Percentiles rank a stretch among this genome's conserved stretches.
These are phyloP conservation scores for Hypoxylon fragiforme DNA, from an alignment of 495 filamentous ascomycete genomes.

Conservation along the genomic window DNA sequence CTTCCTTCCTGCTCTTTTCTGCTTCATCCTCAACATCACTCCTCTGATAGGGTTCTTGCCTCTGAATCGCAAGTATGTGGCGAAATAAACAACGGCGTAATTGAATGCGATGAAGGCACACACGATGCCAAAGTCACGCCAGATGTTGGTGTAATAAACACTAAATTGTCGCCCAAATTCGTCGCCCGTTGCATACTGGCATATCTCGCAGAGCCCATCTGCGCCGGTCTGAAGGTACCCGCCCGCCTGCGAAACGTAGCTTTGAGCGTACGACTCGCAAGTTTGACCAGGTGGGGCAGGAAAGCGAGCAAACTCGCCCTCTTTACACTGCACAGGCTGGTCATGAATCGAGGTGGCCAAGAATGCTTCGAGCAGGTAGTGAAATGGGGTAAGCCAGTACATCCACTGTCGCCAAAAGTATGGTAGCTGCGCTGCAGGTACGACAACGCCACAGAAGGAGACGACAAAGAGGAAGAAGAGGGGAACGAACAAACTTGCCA, in stretches of 20 bases:
- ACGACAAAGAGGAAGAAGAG: slow-evolving; percentile 66
- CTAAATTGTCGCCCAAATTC: slow-evolving; percentile 37
- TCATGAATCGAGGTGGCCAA: slow-evolving; percentile 58
- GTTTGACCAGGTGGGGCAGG: slow-evolving; percentile 52
- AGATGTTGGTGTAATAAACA: slow-evolving; percentile 37
- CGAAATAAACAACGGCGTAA: slow-evolving; percentile 52
- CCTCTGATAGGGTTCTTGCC: slow-evolving; percentile 35
- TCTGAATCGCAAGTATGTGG: slow-evolving; percentile 46
- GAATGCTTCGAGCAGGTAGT: slow-evolving; percentile 63
- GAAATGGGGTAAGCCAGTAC: slow-evolving; percentile 68
- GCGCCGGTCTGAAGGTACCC: slow-evolving; percentile 56
- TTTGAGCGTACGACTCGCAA: slow-evolving; percentile 56
- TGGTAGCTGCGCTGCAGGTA: slow-evolving; percentile 57
- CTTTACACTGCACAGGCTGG: slow-evolving; percentile 57
- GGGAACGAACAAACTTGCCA: slow-evolving; percentile 70
- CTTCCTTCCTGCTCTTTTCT: too few species aligned
- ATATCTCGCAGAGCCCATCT: slow-evolving; percentile 35
- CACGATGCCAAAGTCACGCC: slow-evolving; percentile 55
- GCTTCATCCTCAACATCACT: slow-evolving; percentile 6
- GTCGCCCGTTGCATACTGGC: slow-evolving; percentile 34
- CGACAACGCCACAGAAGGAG: slow-evolving; percentile 66
- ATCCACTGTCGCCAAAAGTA: slow-evolving; percentile 67
- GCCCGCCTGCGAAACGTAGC: slow-evolving; percentile 47
- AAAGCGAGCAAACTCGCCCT: slow-evolving; percentile 61
- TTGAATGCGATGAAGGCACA: slow-evolving; percentile 61